Conservation (phyloP, 164 flowering plant genomes). For the Annona squamosa region DNA sequence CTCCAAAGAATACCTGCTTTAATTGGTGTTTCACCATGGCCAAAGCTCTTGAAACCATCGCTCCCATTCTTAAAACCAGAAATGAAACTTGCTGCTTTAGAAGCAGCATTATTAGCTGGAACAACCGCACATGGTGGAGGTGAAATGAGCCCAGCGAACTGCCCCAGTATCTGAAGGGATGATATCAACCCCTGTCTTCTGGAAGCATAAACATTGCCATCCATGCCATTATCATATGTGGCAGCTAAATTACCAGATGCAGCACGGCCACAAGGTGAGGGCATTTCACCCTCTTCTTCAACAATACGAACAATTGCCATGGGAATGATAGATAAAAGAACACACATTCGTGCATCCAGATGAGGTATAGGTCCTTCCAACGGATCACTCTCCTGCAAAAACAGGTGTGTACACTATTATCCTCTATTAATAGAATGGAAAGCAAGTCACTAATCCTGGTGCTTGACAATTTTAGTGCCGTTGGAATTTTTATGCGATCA, state of each 20-base stretch:
- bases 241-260: slow-evolving; percentile 13
- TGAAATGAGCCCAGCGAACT: slow-evolving; percentile 56
- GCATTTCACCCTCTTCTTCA: slow-evolving; percentile 37
- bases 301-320: slow-evolving; percentile 61
- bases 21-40: slow-evolving; percentile 19
- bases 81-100: slow-evolving; percentile 57
- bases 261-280: slow-evolving; percentile 13
- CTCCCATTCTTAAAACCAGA: slow-evolving; percentile 34
- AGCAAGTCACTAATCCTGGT: background rate
- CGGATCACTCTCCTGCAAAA: slow-evolving; percentile 79
- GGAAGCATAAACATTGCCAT: slow-evolving; percentile 15
- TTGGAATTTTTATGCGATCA: background rate
- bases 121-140: slow-evolving; percentile 52
- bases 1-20: slow-evolving; percentile 35
- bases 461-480: background rate
- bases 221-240: slow-evolving; percentile 18
- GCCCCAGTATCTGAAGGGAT: slow-evolving; percentile 66
- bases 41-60: slow-evolving; percentile 20
- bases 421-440: too few species aligned
- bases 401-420: too few species aligned
- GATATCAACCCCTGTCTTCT: slow-evolving; percentile 47
- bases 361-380: slow-evolving; percentile 90
- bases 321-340: slow-evolving; percentile 67
- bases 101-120: slow-evolving; percentile 72
- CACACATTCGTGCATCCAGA: slow-evolving; percentile 77